Percentiles rank a stretch among this genome's conserved stretches.
These are phyloP conservation scores for Mycena crocata DNA, from an alignment of 768 basidiomycete species.

Conservation along the genomic window DNA sequence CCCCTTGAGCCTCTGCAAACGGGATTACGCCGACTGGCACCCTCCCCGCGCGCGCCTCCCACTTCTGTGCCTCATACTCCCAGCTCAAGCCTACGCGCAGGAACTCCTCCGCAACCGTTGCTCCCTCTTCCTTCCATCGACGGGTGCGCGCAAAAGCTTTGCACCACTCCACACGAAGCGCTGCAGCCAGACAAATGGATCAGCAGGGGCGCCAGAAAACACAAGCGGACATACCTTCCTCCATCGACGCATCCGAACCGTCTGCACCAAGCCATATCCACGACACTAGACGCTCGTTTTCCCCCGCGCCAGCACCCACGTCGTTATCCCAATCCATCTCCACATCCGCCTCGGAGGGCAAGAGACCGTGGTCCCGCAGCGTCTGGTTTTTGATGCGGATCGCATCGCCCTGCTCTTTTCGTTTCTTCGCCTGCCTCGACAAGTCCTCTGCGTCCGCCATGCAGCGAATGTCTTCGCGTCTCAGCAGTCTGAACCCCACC, in stretches of 20 bases:
- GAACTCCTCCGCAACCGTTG: conserved; percentile 26
- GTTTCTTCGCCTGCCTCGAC: conserved; percentile 1
- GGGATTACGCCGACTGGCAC: not conserved
- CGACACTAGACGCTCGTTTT: not conserved
- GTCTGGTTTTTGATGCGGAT: not conserved
- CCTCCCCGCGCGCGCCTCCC: not conserved
- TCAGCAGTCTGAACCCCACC: not conserved
- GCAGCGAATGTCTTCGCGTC: conserved; percentile 4
- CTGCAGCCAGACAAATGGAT: not conserved
- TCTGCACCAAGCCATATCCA: conserved; percentile 1
- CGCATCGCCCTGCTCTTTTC: not conserved
- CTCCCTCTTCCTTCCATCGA: conserved; percentile 29
- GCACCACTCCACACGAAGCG: not conserved
- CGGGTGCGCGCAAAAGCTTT: not conserved
- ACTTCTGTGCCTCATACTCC: not conserved
- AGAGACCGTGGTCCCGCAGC: not conserved
- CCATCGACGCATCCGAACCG: not conserved
- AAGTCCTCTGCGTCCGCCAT: conserved; percentile 12
- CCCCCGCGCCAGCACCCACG: not conserved
- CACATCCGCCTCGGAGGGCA: not conserved
- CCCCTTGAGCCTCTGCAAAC: not conserved
- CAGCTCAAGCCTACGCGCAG: not conserved
- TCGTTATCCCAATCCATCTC: not conserved
- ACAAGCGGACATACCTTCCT: conserved; percentile 5
- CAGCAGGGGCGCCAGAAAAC: too few relatives aligned